Evolutionary conservation across 2,329 filamentous ascomycete species (phyloP), one percentile per base, ranked within the genome.

Genomic region (Aspergillus arachidicola): DNA sequence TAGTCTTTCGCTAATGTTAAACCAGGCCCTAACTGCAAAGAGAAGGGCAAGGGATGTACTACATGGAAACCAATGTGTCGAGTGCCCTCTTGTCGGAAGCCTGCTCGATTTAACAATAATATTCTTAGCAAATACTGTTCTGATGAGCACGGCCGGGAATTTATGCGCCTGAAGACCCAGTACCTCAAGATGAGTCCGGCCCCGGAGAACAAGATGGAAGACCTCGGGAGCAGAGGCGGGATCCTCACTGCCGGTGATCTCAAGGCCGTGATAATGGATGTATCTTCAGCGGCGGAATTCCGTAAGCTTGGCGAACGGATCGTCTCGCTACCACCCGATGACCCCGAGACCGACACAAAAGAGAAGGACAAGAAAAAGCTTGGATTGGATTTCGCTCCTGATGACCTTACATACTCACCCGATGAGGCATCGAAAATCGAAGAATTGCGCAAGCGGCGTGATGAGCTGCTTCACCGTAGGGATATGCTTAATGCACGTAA

Each of bases 31-130:
- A 78, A 78, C 30, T 83, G 81, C 66, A 72, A 73, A 57, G 71
- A 75, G 26, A 72, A 75, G 53, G 78, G 79, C 14, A 76, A 78
- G 41, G 77, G 78, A n/a, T 74, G 76, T 56, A 83, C 82, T 30
- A 79, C 79, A 26, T 84, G 82, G 82, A 83, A 83, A 65, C 79
- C 80, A 38, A 83, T 83, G 80, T 84, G 82, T 66, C 76, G 82
- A 55, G 69, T 82, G 23, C 68, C 72, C 26, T 78, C 76, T 51
- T 84, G 81, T 65, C 74, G 80, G 26, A 80, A 82, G 66, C 81
- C 82, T 2, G 81, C 81, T 23, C 78, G 81, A 23, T 74, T 78
- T 28, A 75, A 68, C n/a, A 69, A 68, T 54, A 75, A 75, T 57
- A 74, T 68, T 53, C 77, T 73, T 4, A 83, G 80, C 72, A 84